Base-by-base conservation (phyloP, 257 asterid species). In the Nicotiana tabacum region DNA sequence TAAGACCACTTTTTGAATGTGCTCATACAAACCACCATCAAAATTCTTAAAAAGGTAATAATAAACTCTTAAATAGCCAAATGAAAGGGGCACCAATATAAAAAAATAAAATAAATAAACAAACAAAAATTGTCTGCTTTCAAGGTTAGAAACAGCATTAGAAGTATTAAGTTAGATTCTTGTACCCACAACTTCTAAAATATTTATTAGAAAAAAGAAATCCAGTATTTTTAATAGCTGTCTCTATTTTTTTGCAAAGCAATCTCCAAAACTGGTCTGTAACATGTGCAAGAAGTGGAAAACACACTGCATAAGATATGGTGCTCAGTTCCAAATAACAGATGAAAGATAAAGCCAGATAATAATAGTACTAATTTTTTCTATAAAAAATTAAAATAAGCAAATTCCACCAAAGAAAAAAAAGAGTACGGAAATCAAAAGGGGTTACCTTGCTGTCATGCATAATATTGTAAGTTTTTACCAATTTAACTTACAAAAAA, bases 1-100 rank as follows among this genome's bases (percentile, higher is more conserved):
- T 64, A 3, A 90, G 88, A 88, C 90, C 90, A 89, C 86, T 88
- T 87, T 80, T 83, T 83, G 39, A 81, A 77, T 83, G 70, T 82
- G 76, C 65, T 81, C 81, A 62, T 67, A 67, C 88, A 21, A 82
- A 77, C 88, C 82, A 83, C 76, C 83, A 66, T 21, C 61, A 82
- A 83, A 60, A 18, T 78, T 57, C 78, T 82, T 83, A 48, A 48
- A 37, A 74, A 74, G 24, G 5, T 21, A 82, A 65, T 57, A 60
- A 78, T 55, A 65, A 65, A 78, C 77, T 32, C 57, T 13, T 72
- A 33, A 79, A 48, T 51, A 43, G 81, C 11, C 66, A 66, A 35
- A 62, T 66, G 27, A 81, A 48, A 18, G 17, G 39, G 58, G 7
- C 29, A 29, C 56, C 60, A 65, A 48, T 37, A 37, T 37, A 5